These are phyloP conservation scores for Crithidia expoeki DNA, from an alignment of 208 protist species.

Conservation along the genomic window DNA sequence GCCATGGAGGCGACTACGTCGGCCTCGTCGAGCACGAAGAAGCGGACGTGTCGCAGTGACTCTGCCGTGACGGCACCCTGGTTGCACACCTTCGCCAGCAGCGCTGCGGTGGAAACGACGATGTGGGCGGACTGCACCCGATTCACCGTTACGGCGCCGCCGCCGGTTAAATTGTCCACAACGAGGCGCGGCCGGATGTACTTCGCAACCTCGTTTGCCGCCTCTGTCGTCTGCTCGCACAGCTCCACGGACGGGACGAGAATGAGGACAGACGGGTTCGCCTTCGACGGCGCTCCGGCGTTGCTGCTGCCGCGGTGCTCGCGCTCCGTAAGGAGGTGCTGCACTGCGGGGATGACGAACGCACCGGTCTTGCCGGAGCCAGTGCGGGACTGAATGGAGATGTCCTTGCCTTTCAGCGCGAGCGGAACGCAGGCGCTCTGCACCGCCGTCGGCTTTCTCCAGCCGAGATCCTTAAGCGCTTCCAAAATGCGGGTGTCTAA, in stretches of 20 bases:
- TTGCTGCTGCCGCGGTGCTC: constrained; percentile 41
- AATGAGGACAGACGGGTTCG: constrained; percentile 90
- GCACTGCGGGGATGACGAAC: constrained; percentile 87
- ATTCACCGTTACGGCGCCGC: constrained; percentile 54
- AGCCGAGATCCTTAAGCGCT: constrained; percentile 83
- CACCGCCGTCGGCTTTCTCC: constrained; percentile 90
- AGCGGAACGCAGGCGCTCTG: constrained; percentile 94
- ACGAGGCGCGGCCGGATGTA: constrained; percentile 81
- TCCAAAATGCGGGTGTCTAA: constrained; percentile 84
- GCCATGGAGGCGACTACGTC: constrained; percentile 96
- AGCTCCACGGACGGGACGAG: constrained; percentile 96
- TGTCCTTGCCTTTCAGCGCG: constrained; percentile 91
- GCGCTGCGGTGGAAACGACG: constrained; percentile 81
- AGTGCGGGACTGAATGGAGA: constrained; percentile 88
- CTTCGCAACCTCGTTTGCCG: constrained; percentile 67
- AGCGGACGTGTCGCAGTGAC: constrained; percentile 65
- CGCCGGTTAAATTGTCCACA: constrained; percentile 82
- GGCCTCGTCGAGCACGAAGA: constrained; percentile 96
- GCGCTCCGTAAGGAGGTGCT: constrained; percentile 83
- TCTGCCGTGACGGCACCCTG: constrained; percentile 59
- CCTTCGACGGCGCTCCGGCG: neutral
- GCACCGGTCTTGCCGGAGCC: constrained; percentile 91
- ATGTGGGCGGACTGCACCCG: constrained; percentile 82
- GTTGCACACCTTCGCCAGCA: constrained; percentile 74
- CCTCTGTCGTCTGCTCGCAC: constrained; percentile 93